Base-by-base conservation (phyloP, 306 rosid genomes). In the Prunus davidiana region DNA sequence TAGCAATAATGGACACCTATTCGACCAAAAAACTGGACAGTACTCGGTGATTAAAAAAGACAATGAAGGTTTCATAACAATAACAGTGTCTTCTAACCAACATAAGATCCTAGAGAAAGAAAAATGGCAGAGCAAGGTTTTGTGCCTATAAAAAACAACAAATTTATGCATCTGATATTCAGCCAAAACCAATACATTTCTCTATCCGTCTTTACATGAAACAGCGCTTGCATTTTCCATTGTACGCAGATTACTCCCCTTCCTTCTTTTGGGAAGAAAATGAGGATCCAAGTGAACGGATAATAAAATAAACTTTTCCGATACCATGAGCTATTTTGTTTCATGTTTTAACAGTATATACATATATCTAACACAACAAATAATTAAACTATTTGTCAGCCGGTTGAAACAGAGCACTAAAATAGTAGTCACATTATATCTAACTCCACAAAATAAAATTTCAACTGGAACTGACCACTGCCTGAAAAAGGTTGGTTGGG, bases 391-490 rank as follows among this genome's bases (percentile, higher is more conserved):
- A 13, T 71, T 8, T 34, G 38, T 52, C 74, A 28, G 4, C 20
- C 34, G 18, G 13, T 55, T 20, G 9, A 8, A n/a, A 71, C 5
- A 24, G 4, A 71, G 34, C 51, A 71, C 12, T 71, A 55, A 10
- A 71, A n/a, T 38, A 46, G 75, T n/a, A 55, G 20, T n/a, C 20
- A 15, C 14, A 12, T 47, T 47, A 28, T 12, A 54, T 49, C 32
- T 45, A 54, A 73, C 60, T 70, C 61, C 61, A 67, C 73, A 20
- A 84, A 5, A 51, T 24, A 47, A 50, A 47, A 20, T 41, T 19
- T 27, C 8, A 67, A 18, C 20, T 56, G 67, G 74, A 83, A 78
- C 76, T 56, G 64, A 84, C 92, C 85, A 64, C 71, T 60, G 7
- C 63, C 81, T 62, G 12, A 22, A 64, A 64, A 57, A 43, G 63